These are phyloP conservation scores for Auxenochlorella protothecoides DNA, from an alignment of 139 green algal species.

Conservation along the genomic window DNA sequence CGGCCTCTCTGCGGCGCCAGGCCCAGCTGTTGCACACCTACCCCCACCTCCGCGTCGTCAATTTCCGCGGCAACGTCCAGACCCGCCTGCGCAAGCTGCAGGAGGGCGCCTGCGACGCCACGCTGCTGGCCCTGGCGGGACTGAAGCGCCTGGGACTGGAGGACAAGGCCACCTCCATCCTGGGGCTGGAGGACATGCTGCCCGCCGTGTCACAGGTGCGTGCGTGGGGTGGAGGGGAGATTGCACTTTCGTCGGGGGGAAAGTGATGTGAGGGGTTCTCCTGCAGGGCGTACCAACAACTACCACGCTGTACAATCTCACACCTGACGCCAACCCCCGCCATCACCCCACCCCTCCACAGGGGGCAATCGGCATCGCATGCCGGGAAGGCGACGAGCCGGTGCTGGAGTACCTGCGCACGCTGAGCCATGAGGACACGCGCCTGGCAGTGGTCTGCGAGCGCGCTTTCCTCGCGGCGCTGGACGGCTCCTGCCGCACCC, in stretches of 20 bases:
- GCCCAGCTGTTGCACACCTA: conserved; percentile 92
- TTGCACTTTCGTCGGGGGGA: background rate
- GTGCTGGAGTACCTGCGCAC: conserved; percentile 53
- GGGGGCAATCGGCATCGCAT: conserved; percentile 97
- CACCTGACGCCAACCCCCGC: too few relatives aligned
- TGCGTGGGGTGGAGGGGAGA: background rate
- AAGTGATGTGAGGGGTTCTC: too few relatives aligned
- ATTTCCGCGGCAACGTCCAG: conserved; percentile 99
- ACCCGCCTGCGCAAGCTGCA: conserved; percentile 90
- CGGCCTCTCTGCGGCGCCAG: conserved; percentile 81
- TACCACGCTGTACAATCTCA: too few relatives aligned
- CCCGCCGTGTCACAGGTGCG: conserved; percentile 79
- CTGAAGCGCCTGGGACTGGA: conserved; percentile 92
- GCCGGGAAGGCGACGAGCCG: conserved; percentile 70
- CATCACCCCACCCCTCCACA: conserved; percentile 21
- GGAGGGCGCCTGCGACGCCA: conserved; percentile 82
- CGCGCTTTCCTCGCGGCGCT: conserved; percentile 88
- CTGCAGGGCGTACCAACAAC: too few relatives aligned
- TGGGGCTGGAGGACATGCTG: conserved; percentile 80
- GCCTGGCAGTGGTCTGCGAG: conserved; percentile 88
- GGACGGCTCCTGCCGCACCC: conserved; percentile 95
- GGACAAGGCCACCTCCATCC: conserved; percentile 83
- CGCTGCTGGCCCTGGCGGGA: conserved; percentile 89
- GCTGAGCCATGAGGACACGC: conserved; percentile 97
- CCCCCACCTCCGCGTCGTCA: conserved; percentile 87